A percentile compares a stretch with the other conserved stretches of the same genome.
These are phyloP conservation scores for Chernovozyma sophiae-reginae DNA, from an alignment of 1,139 yeast species.

Conservation along the genomic window DNA sequence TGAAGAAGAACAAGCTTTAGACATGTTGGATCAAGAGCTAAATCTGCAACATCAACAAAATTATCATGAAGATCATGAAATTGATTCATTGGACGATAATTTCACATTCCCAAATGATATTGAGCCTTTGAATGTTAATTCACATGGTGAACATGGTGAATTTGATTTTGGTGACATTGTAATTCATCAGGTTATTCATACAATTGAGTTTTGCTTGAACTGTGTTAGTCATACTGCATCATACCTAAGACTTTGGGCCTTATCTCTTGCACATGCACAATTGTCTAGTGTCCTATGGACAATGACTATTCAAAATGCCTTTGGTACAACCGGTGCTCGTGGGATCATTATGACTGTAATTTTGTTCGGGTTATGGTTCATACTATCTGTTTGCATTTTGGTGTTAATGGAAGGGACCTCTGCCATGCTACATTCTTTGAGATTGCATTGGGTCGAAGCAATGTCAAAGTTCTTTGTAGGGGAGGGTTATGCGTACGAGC, in stretches of 20 bases:
- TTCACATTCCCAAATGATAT: slow-evolving; percentile 44
- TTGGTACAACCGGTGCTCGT: slow-evolving; percentile 60
- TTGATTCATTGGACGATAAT: slow-evolving; percentile 19
- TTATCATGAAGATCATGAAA: slow-evolving; percentile 15
- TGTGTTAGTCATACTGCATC: slow-evolving; percentile 99
- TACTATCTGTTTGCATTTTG: slow-evolving; percentile 81
- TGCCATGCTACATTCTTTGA: slow-evolving; percentile 95
- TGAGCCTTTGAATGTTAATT: slow-evolving; percentile 38
- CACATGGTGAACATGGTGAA: slow-evolving; percentile 39
- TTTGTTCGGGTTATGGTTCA: slow-evolving; percentile 92
- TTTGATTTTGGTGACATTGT: slow-evolving; percentile 84
- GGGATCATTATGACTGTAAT: slow-evolving; percentile 75
- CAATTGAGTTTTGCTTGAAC: slow-evolving; percentile 95
- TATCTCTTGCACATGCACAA: slow-evolving; percentile 96
- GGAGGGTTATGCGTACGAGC: slow-evolving; percentile 86
- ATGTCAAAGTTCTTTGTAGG: slow-evolving; percentile 98
- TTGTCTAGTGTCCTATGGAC: slow-evolving; percentile 91
- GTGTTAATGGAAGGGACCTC: slow-evolving; percentile 99
- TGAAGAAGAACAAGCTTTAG: slow-evolving; percentile 29
- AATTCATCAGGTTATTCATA: slow-evolving; percentile 97
- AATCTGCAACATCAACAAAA: slow-evolving; percentile 10
- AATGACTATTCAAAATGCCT: slow-evolving; percentile 87
- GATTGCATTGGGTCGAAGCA: slow-evolving; percentile 98
- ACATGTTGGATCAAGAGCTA: slow-evolving; percentile 23
- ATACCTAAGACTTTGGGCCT: slow-evolving; percentile 93